These are phyloP conservation scores for Aspergillus sp. DNA, from an alignment of 2,329 filamentous ascomycete species.

Conservation along the genomic window DNA sequence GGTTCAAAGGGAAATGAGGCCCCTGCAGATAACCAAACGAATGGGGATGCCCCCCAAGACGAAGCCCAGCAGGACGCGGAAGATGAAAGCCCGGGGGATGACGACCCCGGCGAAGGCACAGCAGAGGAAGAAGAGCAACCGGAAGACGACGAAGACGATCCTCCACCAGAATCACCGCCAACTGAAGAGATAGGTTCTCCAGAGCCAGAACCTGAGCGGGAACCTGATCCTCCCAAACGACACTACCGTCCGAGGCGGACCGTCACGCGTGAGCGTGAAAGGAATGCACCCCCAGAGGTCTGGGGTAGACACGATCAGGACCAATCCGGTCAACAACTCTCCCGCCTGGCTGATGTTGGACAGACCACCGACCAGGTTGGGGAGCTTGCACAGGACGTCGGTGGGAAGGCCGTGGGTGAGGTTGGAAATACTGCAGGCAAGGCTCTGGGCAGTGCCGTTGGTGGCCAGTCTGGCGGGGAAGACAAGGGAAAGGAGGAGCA, in stretches of 20 bases:
- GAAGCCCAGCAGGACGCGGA: background rate
- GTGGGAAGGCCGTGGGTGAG: background rate
- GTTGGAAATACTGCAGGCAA: background rate
- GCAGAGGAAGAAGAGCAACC: background rate
- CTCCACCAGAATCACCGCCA: background rate
- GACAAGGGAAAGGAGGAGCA: conserved; percentile 12
- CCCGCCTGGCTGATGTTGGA: background rate
- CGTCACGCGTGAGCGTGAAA: background rate
- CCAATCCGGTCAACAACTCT: background rate
- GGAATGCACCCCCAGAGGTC: background rate
- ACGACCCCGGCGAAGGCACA: background rate
- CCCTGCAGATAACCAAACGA: background rate
- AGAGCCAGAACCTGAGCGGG: background rate
- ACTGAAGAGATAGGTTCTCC: background rate
- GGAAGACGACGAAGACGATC: background rate
- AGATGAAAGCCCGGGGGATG: background rate
- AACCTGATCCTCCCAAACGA: background rate
- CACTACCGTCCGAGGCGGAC: background rate
- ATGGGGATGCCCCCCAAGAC: background rate
- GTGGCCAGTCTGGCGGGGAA: background rate
- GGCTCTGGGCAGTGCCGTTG: background rate
- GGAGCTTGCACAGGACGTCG: background rate
- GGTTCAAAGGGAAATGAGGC: background rate
- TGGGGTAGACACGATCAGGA: background rate
- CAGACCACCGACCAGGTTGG: background rate